Base-by-base conservation (phyloP, 768 basidiomycete species). In the Cyathus striatus region DNA sequence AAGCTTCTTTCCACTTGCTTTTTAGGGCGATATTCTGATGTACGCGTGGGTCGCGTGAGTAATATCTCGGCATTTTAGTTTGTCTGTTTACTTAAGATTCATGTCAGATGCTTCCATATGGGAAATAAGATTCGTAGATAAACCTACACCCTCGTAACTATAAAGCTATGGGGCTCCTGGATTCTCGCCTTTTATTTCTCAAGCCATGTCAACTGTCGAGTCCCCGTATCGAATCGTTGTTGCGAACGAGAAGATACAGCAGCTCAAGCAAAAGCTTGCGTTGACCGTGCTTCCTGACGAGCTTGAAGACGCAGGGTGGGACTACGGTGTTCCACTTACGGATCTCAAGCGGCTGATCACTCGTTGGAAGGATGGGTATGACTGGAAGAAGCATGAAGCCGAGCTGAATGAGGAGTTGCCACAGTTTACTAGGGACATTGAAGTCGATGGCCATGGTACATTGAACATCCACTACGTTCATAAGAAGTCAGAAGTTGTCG, bases 381-480 rank as follows among this genome's bases (percentile, higher is more conserved):
- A 75, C 54, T 77, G 76, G 75, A 61, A 69, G 13, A 25, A 17
- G 24, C 23, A 36, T 23, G 76, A 80, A 50, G 62, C 58, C 0
- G 53, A 50, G 7, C 56, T 80, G 44, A 79, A 80, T 49, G 52
- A 52, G 3, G 61, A 65, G 26, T 41, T 79, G 1, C 70, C 76
- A 6, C 74, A 76, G 58, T 79, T 71, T 50, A 78, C 73, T 0
- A 55, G 65, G 18, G 72, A 76, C 40, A 66, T 79, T 26, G 53
- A 61, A 3, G 65, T 78, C 3, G 66, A 68, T 5, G 63, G 57
- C 5, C 69, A 69, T 40, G 74, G 65, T 0, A 43, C 52, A 10
- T 45, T 66, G 21, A 61, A 60, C 40, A 65, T 78, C 7, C 76
- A 80, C 46, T 79, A 78, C 43, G 63, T 78, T 7, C 76, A 78